Evolutionary conservation across 768 basidiomycete genomes (phyloP).

Genomic region (Antrodiella citrinella): DNA sequence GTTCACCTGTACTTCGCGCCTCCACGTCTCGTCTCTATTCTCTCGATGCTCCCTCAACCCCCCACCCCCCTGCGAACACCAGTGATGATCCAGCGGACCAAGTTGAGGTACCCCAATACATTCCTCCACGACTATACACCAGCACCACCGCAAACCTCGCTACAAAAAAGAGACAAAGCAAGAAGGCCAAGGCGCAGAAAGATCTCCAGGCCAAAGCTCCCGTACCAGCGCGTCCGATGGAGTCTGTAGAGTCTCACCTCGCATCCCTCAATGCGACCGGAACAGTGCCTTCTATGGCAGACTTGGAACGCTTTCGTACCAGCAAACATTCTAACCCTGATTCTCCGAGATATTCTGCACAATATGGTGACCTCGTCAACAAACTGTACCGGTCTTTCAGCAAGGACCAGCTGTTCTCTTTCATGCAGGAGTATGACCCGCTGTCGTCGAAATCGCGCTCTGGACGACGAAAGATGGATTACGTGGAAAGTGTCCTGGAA

Average conservation of each 20-base stretch:
- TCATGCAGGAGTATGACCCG: conserved; percentile 42
- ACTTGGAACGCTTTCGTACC: conserved; percentile 55
- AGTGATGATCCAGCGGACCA: neutral
- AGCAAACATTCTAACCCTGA: conserved; percentile 29
- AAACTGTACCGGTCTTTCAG: conserved; percentile 56
- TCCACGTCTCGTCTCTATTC: conserved; percentile 1
- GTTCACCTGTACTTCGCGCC: neutral
- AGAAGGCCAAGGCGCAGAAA: too few relatives aligned
- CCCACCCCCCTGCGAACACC: neutral
- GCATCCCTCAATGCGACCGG: conserved; percentile 40
- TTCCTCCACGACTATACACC: neutral
- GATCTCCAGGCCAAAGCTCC: neutral
- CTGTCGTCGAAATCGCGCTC: conserved; percentile 10
- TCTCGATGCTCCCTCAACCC: neutral
- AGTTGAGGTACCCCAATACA: neutral
- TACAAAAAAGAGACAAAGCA: neutral
- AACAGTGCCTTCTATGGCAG: conserved; percentile 43
- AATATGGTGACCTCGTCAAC: conserved; percentile 47
- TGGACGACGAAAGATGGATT: conserved; percentile 18
- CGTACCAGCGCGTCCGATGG: neutral
- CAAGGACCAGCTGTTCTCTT: conserved; percentile 47
- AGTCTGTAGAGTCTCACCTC: conserved; percentile 43
- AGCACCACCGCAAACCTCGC: neutral
- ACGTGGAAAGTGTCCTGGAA: conserved; percentile 42
- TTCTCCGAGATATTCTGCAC: conserved; percentile 37